phyloP scores from a whole-genome alignment of 192 early-diverging fungal genomes.

The Phycomyces blakesleeanus region DNA sequence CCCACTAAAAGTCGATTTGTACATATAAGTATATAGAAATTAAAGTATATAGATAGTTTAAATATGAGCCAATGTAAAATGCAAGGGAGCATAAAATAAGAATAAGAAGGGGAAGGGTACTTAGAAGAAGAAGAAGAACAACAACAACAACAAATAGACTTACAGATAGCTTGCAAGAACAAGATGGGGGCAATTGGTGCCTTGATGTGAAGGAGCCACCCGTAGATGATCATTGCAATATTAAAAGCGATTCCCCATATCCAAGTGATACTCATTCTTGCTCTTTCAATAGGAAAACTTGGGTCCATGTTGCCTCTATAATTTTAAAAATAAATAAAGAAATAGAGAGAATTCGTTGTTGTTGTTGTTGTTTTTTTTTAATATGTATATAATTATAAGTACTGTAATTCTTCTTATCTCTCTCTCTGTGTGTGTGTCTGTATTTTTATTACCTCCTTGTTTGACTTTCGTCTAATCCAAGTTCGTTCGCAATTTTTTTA shows the following conservation, averaged over 20 bases:
- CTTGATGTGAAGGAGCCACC: neutral
- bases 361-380: no score
- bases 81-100: neutral
- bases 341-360: no score
- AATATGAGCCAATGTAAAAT: neutral
- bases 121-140: neutral
- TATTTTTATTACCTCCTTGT: neutral
- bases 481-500: conserved; percentile 2
- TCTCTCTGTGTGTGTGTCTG: no score
- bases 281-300: conserved; percentile 16
- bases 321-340: no score
- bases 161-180: conserved; percentile 16
- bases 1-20: conserved; percentile 14
- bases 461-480: conserved; percentile 7
- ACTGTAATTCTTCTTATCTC: no score
- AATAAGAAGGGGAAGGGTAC: neutral
- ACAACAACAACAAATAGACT: neutral
- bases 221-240: conserved; percentile 10
- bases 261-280: conserved; percentile 12
- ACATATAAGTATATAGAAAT: neutral
- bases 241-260: neutral
- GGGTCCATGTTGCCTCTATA: conserved; percentile 9
- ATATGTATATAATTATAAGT: no score
- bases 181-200: neutral
- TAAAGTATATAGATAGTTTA: no score